These are phyloP conservation scores for Cyathus striatus DNA, from an alignment of 768 basidiomycete species.

Conservation along the genomic window DNA sequence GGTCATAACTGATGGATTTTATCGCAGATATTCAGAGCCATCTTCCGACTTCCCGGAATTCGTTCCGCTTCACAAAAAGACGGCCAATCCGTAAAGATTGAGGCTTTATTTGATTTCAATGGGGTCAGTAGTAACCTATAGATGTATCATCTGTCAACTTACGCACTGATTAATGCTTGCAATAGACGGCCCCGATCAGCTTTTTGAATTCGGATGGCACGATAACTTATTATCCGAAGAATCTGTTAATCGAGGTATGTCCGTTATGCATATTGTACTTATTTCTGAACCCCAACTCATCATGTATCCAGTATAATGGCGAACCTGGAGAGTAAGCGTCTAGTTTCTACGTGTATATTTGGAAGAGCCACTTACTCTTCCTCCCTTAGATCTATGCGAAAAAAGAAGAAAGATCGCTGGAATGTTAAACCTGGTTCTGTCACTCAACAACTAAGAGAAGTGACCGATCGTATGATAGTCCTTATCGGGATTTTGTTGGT, in stretches of 20 bases:
- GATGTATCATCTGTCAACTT: too few species aligned
- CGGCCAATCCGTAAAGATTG: conserved; percentile 7
- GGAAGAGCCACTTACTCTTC: not conserved
- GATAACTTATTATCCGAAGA: too few species aligned
- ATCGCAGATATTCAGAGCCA: conserved; percentile 11
- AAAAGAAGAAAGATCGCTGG: conserved; percentile 7
- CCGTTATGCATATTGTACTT: too few species aligned
- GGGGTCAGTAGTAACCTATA: not conserved
- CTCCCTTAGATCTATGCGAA: not conserved
- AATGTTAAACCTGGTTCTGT: not conserved
- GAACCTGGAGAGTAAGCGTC: not conserved
- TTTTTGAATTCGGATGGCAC: too few species aligned
- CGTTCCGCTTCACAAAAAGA: conserved; percentile 6
- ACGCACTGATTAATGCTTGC: too few species aligned
- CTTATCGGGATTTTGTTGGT: not conserved
- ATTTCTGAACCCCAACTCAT: too few species aligned
- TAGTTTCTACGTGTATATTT: not conserved
- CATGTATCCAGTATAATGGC: not conserved
- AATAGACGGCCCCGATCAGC: too few species aligned
- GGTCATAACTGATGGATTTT: not conserved
- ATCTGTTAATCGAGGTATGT: too few species aligned
- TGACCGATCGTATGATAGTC: not conserved
- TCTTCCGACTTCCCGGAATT: conserved; percentile 10
- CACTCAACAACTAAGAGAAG: not conserved
- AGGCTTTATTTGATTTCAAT: conserved; percentile 5